Evolutionary conservation across 2,329 filamentous ascomycete genomes (phyloP), one percentile per base, ranked within the genome.

Genomic region (Akanthomyces dipterigenus): DNA sequence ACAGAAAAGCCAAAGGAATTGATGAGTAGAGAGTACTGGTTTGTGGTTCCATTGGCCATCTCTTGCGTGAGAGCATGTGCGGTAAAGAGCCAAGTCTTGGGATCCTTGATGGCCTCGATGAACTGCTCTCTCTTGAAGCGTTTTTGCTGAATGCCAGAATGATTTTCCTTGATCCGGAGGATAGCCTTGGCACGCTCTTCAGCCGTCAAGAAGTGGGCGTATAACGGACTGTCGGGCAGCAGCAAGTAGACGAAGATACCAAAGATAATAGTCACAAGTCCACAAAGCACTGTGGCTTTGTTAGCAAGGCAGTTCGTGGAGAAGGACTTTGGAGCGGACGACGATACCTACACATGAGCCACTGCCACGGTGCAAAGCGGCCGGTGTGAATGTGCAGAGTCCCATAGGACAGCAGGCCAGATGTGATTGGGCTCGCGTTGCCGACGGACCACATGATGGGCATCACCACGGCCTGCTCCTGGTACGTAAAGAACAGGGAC

Each of bases 1-100:
- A 65, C 73, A 14, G 64, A 72, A 62, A 78, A 79, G 3, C 76
- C 77, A 55, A 78, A 78, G 0, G 74, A 76, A 28, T 77, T 77
- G 64, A 78, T 75, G 49, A 78, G 75, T 0, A 80, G 67, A 0
- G 74, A 75, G 18, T 67, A 74, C 60, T 77, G 75, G 51, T 76
- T 77, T 2, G 75, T 75, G 16, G 72, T 60, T 7, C 73, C 73
- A 48, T 74, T 75, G 18, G 72, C 70, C 58, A 77, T 71, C 65
- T 77, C 75, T 46, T 76, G 70, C 3, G 69, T 67, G 28, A 72
- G 70, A 1, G 70, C 68, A 26, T 69, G 66, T 4, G 68, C 59
- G 0, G 70, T 65, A 42, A 71, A 71, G 0, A 70, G 64, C 70
- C 70, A 72, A 5, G 70, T 67, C 26, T 71, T 68, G 0, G 68